Evolutionary conservation across 2,329 filamentous ascomycete species (phyloP).

Genomic region (Onygenales sp.): DNA sequence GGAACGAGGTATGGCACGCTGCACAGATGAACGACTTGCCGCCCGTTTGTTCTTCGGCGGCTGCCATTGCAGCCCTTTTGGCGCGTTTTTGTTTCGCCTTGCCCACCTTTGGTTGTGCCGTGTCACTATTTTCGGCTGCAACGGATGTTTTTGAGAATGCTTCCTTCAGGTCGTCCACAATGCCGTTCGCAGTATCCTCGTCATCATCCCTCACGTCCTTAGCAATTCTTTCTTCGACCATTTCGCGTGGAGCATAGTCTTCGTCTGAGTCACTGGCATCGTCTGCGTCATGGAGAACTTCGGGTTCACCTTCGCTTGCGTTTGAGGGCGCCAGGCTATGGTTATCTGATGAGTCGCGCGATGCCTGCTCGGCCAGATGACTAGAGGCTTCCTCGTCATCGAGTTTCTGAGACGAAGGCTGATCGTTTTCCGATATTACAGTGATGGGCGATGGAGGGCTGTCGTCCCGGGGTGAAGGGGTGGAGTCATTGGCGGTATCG

Average conservation of each 20-base stretch:
- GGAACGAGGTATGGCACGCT: slow-evolving; percentile 68
- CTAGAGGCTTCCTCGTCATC: background rate
- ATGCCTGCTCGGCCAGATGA: background rate
- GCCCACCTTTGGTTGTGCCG: slow-evolving; percentile 29
- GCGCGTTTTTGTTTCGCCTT: slow-evolving; percentile 47
- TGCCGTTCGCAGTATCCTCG: slow-evolving; percentile 5
- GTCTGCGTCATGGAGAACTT: slow-evolving; percentile 5
- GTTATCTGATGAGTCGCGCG: background rate
- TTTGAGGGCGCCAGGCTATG: background rate
- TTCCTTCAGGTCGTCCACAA: slow-evolving; percentile 11
- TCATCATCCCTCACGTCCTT: slow-evolving; percentile 11
- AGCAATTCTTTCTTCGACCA: slow-evolving; percentile 30
- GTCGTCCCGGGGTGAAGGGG: background rate
- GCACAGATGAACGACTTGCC: slow-evolving; percentile 56
- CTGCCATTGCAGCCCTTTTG: slow-evolving; percentile 36
- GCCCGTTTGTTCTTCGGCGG: slow-evolving; percentile 7
- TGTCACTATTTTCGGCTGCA: slow-evolving; percentile 12
- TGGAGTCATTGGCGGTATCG: background rate
- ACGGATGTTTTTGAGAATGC: slow-evolving; percentile 9
- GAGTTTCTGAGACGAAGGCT: background rate
- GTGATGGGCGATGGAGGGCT: background rate
- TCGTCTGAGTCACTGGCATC: slow-evolving; percentile 5
- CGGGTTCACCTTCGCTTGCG: slow-evolving; percentile 5
- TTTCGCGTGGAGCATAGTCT: slow-evolving; percentile 35
- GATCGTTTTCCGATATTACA: background rate